Base-by-base conservation (phyloP, 164 flowering plant species). In the Magnolia kwangsiensis region DNA sequence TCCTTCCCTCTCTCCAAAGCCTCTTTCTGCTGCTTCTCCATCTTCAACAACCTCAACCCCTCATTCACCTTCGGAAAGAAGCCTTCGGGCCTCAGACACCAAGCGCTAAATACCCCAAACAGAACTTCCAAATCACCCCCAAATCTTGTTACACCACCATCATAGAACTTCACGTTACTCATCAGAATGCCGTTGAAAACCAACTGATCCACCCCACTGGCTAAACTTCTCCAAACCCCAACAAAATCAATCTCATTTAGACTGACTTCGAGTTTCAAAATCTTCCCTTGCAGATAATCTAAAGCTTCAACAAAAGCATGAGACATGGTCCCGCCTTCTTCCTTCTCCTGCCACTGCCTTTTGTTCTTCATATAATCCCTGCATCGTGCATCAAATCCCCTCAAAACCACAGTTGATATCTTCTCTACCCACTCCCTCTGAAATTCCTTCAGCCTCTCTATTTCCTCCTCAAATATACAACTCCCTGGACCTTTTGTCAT, bases 41-140 rank as follows among this genome's bases (percentile, higher is more conserved):
- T 85, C 78, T 82, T 88, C 88, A 96, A 80, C 82, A 95, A 59
- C 86, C 85, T 92, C 85, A 92, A 81, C 24, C 96, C 90, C 72
- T 91, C 95, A 18, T 82, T 87, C n/a, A 76, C 27, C 77, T 86
- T 91, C 0, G 97, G 97, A 75, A 94, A 93, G 78, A 94, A 96
- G 24, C 97, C 93, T 84, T 92, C 90, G 2, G 98, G 98, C 73
- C 98, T 91, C 88, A 94, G 75, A 85, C 99, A 93, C 98, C 97
- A 93, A 69, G 90, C 81, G 31, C 88, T 49, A 80, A 96, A 94
- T 10, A 93, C 88, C 63, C 94, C 94, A 80, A 88, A 91, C 45
- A 94, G 78, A 78, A 89, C 90, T 72, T 85, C 86, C 81, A 94
- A 58, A 79, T 96, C 99, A 67, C 80, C 74, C 45, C 81, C 77